Conservation (phyloP, 2,329 filamentous ascomycete species). For the Venturia nashicola region DNA sequence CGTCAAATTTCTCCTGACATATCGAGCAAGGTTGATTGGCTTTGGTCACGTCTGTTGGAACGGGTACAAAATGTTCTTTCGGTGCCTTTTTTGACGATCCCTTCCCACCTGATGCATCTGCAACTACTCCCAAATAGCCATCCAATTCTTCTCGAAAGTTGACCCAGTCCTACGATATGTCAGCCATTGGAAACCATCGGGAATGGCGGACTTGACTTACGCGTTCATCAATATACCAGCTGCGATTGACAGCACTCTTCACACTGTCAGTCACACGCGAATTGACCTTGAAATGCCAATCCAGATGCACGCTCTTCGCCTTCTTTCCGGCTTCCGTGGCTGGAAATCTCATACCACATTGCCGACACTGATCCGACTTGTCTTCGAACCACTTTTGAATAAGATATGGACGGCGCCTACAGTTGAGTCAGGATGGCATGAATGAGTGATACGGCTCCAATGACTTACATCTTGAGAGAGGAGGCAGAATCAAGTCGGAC, state of each 20-base stretch:
- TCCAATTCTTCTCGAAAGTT: slow-evolving; percentile 72
- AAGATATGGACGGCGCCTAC: slow-evolving; percentile 60
- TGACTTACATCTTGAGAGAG: slow-evolving; percentile 10
- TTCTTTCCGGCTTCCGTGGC: slow-evolving; percentile 61
- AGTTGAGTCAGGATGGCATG: background rate
- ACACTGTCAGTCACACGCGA: slow-evolving; percentile 76
- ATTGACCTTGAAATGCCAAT: slow-evolving; percentile 96
- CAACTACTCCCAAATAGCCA: slow-evolving; percentile 18
- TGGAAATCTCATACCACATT: slow-evolving; percentile 10
- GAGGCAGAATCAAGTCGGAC: slow-evolving; percentile 7
- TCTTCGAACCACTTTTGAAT: slow-evolving; percentile 66
- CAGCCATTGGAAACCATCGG: slow-evolving; percentile 8
- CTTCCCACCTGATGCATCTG: background rate
- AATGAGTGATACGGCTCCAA: background rate
- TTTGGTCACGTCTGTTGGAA: slow-evolving; percentile 64
- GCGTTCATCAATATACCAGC: slow-evolving; percentile 87
- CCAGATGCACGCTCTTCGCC: slow-evolving; percentile 84
- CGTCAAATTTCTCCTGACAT: slow-evolving; percentile 90
- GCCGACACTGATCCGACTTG: slow-evolving; percentile 53
- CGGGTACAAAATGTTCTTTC: slow-evolving; percentile 61
- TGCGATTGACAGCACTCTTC: slow-evolving; percentile 77
- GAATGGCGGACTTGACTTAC: slow-evolving; percentile 35
- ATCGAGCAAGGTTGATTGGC: slow-evolving; percentile 78
- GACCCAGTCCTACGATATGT: slow-evolving; percentile 63
- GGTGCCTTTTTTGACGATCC: slow-evolving; percentile 41